Evolutionary conservation across 108 stramenopile genomes (phyloP), one percentile per base, ranked within the genome.

Genomic region (Skeletonema grethae): DNA sequence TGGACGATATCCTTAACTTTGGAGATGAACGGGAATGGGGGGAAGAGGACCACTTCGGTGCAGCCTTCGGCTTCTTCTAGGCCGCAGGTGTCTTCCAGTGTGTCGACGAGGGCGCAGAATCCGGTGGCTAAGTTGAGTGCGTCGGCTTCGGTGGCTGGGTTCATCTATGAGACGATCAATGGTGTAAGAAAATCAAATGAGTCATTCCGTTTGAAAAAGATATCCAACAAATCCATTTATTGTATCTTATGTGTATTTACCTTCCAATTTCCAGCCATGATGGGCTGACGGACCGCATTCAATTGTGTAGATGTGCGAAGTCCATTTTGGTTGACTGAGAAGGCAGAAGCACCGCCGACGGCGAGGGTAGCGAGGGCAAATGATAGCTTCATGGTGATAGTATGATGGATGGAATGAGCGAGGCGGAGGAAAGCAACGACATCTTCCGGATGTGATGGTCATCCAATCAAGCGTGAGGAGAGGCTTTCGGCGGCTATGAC

Each of bases 261-360:
- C 63, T 92, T 92, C 91, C 91, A 92, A 65, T 92, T 92, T 11
- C 91, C 91, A 13, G 88, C 91, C 48, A 92, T 83, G 45, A 92
- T 69, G 16, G 87, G 75, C 48, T 75, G 74, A 50, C 74, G 65
- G 12, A 43, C 13, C 15, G 66, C 74, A 32, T 61, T 57, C 55
- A 73, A 56, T 48, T 64, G 36, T 1, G 63, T 64, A 15, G 41
- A 43, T 43, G 41, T 43, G 15, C 41, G 41, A 43, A 43, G 41
- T 43, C 15, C 41, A 43, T 43, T 5, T 43, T 43, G 41, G 41
- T 43, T 43, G 41, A 43, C 41, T 15, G 41, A 43, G 15, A 43
- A 43, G 41, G 41, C 41, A n/a, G 41, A 43, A 43, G 41, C 41
- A 15, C 41, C 41, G 41, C 41, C 41, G 2, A 43, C 41, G 41